phyloP scores from a whole-genome alignment of 495 filamentous ascomycete genomes.

The Neurospora sp. region DNA sequence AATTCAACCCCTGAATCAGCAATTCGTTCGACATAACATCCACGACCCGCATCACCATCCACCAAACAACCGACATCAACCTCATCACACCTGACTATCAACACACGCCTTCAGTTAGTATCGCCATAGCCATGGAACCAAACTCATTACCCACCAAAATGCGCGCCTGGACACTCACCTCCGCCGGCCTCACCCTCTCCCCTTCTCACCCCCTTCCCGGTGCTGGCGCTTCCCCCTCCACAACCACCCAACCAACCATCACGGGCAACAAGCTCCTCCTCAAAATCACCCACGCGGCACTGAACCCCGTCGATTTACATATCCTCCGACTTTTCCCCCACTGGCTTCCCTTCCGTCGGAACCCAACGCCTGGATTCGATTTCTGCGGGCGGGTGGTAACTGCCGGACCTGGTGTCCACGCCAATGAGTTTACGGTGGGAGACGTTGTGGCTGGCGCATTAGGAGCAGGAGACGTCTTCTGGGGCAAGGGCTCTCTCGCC shows the following conservation, averaged over 20 bases:
- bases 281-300: conserved; percentile 27
- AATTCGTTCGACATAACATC: too few species aligned
- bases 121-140: too few species aligned
- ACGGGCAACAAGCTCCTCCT: conserved; percentile 22
- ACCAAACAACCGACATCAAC: too few species aligned
- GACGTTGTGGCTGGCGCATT: conserved; percentile 17
- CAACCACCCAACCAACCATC: not conserved
- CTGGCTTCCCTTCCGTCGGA: conserved; percentile 20
- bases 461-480: not conserved
- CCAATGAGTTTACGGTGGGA: conserved; percentile 9
- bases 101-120: too few species aligned
- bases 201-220: not conserved
- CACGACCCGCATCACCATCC: too few species aligned
- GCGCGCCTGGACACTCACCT: not conserved
- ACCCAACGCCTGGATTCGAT: conserved; percentile 30
- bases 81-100: too few species aligned
- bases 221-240: not conserved
- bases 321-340: conserved; percentile 22
- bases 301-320: conserved; percentile 33
- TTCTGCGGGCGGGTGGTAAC: conserved; percentile 29
- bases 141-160: not conserved
- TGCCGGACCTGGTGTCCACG: conserved; percentile 8
- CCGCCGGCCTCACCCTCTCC: not conserved
- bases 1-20: not conserved
- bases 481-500: conserved; percentile 25